Evolutionary conservation across 768 basidiomycete genomes (phyloP), one percentile per base, ranked within the genome.

Genomic region (Obba rivulosa): DNA sequence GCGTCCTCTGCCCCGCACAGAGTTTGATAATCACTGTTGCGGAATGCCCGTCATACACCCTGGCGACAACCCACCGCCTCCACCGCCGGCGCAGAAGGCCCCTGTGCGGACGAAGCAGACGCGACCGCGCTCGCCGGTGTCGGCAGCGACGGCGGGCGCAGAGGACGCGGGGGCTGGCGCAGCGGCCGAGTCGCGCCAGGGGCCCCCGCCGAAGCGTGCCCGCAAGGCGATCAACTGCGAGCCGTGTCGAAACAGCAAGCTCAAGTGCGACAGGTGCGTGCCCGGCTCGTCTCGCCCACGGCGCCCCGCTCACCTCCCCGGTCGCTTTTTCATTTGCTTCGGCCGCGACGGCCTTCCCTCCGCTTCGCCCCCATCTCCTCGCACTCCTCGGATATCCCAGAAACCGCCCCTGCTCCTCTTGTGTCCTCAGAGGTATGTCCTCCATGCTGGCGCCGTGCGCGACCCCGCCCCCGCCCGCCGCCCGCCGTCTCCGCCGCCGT

Each of bases 141-240:
- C 28, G 28, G 13, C 28, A 13, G 13, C 28, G 28, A 31, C 28
- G 28, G 13, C 28, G 28, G 28, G 28, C 28, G 28, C 28, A 7
- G 28, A 31, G 13, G 28, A 31, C 28, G 28, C 28, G 28, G 28
- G 28, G 28, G 28, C 28, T 5, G 28, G 28, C n/a, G n/a, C n/a
- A n/a, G n/a, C 34, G n/a, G 38, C 38, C 16, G 45, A 55, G 37
- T 38, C 38, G 23, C 44, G 52, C 80, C 51, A 48, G 28, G 28
- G 28, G 0, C 83, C 83, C 0, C 85, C 87, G 2, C 81, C 87
- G 20, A 92, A 91, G 66, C 82, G 89, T 40, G 85, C 89, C 0
- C 75, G 89, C 50, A 91, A 91, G 62, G 87, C 89, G 16, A 89
- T 92, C 57, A 92, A 92, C 68, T 92, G 89, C 61, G 87, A 89